Conservation (phyloP, 108 stramenopile genomes). For the Aurantiochytrium sp. region DNA sequence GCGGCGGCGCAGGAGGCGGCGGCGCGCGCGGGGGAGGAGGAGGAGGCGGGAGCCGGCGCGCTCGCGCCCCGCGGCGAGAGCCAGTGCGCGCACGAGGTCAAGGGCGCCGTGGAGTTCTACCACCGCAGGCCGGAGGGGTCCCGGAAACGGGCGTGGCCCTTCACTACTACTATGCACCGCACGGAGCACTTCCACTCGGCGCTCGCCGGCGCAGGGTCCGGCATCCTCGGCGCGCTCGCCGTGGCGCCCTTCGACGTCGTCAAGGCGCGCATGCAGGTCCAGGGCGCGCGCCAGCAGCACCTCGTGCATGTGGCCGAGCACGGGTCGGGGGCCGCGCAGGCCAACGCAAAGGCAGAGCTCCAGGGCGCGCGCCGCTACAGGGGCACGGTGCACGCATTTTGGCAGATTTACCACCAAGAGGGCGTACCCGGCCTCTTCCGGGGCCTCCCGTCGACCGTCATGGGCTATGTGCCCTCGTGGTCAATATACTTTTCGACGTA, state of each 20-base stretch:
- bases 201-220: background rate
- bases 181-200: background rate
- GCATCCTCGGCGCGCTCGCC: background rate
- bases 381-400: background rate
- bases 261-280: slow-evolving; percentile 17
- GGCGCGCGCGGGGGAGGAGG: no score
- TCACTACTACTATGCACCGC: background rate
- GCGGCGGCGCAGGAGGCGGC: no score
- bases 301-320: background rate
- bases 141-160: background rate
- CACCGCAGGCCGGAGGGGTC: background rate
- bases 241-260: slow-evolving; percentile 20
- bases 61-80: background rate
- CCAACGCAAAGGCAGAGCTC: background rate
- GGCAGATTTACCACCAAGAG: background rate
- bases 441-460: background rate
- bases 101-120: background rate
- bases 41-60: no score
- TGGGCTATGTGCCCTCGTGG: slow-evolving; percentile 32
- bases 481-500: background rate
- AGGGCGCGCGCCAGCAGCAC: background rate
- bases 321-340: background rate
- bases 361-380: background rate
- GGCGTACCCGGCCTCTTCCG: slow-evolving; percentile 1
- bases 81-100: background rate